phyloP scores from a whole-genome alignment of 31 red algal genomes.

The Asparagopsis taxiformis region DNA sequence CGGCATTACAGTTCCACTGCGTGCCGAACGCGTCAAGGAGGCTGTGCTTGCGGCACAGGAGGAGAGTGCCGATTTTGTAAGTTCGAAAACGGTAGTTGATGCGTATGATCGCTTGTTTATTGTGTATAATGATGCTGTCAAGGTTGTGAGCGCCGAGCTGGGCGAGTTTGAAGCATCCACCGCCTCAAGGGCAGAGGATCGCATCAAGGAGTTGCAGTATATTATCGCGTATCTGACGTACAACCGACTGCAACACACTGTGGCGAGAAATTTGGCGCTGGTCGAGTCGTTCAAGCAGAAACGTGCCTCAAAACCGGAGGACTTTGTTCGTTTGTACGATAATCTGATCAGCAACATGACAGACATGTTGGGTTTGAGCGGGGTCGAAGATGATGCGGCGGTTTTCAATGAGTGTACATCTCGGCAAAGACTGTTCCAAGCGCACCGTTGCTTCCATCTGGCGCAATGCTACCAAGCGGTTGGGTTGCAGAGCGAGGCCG shows the following conservation, averaged over 20 bases:
- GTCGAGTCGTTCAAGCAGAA: constrained; percentile 35
- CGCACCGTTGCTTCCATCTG: constrained; percentile 71
- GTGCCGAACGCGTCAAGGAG: constrained; percentile 44
- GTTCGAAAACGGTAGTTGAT: constrained; percentile 27
- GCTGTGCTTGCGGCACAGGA: constrained; percentile 52
- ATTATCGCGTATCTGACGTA: constrained; percentile 44
- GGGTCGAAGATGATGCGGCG: constrained; percentile 35
- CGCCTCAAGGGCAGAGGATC: constrained; percentile 37
- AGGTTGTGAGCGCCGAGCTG: constrained; percentile 41
- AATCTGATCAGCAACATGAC: constrained; percentile 55
- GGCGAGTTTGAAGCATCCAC: constrained; percentile 27
- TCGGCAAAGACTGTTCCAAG: constrained; percentile 40
- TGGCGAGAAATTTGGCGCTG: constrained; percentile 40
- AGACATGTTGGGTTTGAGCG: constrained; percentile 38
- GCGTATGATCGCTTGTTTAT: constrained; percentile 60
- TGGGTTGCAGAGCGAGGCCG: constrained; percentile 36
- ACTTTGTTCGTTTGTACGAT: constrained; percentile 68
- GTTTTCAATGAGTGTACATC: constrained; percentile 18
- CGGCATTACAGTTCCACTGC: constrained; percentile 31
- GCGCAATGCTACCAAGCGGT: constrained; percentile 61
- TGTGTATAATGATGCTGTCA: constrained; percentile 45
- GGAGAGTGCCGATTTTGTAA: constrained; percentile 25
- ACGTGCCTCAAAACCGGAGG: constrained; percentile 50
- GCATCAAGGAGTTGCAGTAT: constrained; percentile 46
- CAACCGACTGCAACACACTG: constrained; percentile 25